Conservation (phyloP, 2,329 filamentous ascomycete genomes). For the Scopulariopsis brevicaulis region DNA sequence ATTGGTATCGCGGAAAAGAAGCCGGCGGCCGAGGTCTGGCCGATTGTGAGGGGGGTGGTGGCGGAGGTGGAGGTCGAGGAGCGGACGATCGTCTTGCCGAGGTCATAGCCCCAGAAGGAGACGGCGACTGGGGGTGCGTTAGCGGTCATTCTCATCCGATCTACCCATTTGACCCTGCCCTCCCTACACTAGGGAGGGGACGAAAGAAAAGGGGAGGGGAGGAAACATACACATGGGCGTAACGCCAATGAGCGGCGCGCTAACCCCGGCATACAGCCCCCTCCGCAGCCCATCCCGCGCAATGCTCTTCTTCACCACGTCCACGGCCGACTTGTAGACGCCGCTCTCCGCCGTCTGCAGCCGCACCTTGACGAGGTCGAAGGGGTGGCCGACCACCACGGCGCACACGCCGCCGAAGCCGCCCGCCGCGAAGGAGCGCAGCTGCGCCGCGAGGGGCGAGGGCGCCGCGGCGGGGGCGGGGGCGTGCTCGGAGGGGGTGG, state of each 20-base stretch:
- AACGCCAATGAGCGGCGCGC: slow-evolving; percentile 85
- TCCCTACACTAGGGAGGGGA: too few species aligned
- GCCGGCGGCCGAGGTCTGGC: slow-evolving; percentile 80
- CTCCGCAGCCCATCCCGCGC: slow-evolving; percentile 70
- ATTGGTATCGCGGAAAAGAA: slow-evolving; percentile 98
- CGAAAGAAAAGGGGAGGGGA: background rate
- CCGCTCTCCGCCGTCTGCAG: slow-evolving; percentile 93
- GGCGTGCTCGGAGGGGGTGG: background rate
- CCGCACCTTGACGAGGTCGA: slow-evolving; percentile 95
- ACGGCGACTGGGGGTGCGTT: slow-evolving; percentile 47
- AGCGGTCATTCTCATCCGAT: background rate
- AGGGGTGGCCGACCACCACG: slow-evolving; percentile 89
- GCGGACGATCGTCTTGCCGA: slow-evolving; percentile 82
- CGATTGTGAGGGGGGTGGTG: slow-evolving; percentile 65
- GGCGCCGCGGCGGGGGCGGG: background rate
- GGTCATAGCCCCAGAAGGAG: slow-evolving; percentile 79
- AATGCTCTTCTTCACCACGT: slow-evolving; percentile 82
- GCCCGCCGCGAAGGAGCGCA: slow-evolving; percentile 78
- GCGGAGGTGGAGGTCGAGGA: slow-evolving; percentile 49
- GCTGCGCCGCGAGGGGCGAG: slow-evolving; percentile 30
- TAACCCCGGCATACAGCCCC: slow-evolving; percentile 94
- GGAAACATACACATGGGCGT: slow-evolving; percentile 89
- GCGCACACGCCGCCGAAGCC: slow-evolving; percentile 91
- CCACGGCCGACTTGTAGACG: slow-evolving; percentile 80
- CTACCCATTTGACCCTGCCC: too few species aligned